phyloP scores from a whole-genome alignment of 139 green algal genomes.

The Dunaliella primolecta region DNA sequence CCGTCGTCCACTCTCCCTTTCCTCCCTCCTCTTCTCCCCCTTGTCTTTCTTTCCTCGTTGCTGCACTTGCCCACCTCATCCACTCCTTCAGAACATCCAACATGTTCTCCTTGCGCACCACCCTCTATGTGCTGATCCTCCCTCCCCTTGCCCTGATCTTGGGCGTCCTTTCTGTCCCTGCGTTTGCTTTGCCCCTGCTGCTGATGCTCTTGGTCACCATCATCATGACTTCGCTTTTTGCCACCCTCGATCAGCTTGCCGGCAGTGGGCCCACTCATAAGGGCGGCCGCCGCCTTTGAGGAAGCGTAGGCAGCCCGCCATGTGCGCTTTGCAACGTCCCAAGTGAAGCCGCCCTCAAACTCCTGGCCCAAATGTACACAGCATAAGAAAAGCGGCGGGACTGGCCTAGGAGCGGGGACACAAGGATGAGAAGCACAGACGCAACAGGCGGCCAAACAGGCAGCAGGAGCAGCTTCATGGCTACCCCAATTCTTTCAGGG shows the following conservation, averaged over 20 bases:
- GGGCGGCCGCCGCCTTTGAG: not conserved
- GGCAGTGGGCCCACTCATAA: too few species aligned
- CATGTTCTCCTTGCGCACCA: not conserved
- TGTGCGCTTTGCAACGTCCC: constrained; percentile 2
- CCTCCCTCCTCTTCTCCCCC: not conserved
- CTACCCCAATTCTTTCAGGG: too few species aligned
- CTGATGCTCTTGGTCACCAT: not conserved
- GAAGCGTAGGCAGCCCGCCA: not conserved
- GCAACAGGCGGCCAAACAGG: too few species aligned
- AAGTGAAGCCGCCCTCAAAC: constrained; percentile 13
- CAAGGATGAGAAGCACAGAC: too few species aligned
- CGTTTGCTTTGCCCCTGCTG: not conserved
- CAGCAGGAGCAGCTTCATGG: too few species aligned
- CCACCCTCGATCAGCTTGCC: too few species aligned
- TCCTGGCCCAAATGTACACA: not conserved
- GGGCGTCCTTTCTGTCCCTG: not conserved
- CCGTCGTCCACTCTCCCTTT: not conserved
- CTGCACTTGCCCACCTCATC: too few species aligned
- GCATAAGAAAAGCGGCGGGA: too few species aligned
- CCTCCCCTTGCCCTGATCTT: not conserved
- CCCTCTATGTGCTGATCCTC: not conserved
- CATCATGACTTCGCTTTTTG: too few species aligned
- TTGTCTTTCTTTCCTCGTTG: not conserved
- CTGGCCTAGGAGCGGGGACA: too few species aligned
- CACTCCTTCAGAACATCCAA: too few species aligned